Evolutionary conservation across 805 yeast species (phyloP).

Genomic region (Yamadazyma sp.): DNA sequence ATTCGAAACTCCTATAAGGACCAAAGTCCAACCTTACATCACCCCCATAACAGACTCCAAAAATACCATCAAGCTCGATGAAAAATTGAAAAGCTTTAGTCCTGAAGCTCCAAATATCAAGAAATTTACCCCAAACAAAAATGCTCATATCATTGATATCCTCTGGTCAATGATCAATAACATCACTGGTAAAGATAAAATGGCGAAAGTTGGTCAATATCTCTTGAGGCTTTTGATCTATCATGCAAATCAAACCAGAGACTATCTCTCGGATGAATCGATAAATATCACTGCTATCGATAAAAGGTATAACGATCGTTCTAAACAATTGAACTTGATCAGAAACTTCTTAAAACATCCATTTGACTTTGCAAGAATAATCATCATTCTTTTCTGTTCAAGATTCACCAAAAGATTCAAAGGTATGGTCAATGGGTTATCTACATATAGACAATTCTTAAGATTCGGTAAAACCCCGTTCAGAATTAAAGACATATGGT

Average conservation of each 20-base stretch:
- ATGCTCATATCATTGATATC: slow-evolving; percentile 31
- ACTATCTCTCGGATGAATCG: slow-evolving; percentile 29
- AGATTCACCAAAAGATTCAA: slow-evolving; percentile 38
- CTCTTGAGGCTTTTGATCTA: slow-evolving; percentile 49
- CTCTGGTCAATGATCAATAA: slow-evolving; percentile 49
- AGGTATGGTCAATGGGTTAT: slow-evolving; percentile 47
- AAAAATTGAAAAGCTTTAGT: slow-evolving; percentile 14
- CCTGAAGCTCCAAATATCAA: slow-evolving; percentile 5
- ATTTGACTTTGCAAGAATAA: slow-evolving; percentile 30
- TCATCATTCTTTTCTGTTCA: slow-evolving; percentile 34
- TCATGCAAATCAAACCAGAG: slow-evolving; percentile 42
- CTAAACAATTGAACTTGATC: slow-evolving; percentile 30
- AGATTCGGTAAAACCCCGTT: slow-evolving; percentile 72
- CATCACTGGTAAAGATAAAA: slow-evolving; percentile 66
- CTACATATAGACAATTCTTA: slow-evolving; percentile 61
- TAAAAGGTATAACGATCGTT: slow-evolving; percentile 28
- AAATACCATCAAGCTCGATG: slow-evolving; percentile 6
- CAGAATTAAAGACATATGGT: slow-evolving; percentile 38
- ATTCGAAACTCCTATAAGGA: slow-evolving; percentile 12
- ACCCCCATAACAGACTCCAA: slow-evolving; percentile 12
- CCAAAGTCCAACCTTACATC: slow-evolving; percentile 10
- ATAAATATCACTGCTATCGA: slow-evolving; percentile 31
- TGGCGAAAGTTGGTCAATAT: slow-evolving; percentile 64
- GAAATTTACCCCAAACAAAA: slow-evolving; percentile 1
- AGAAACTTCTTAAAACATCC: slow-evolving; percentile 37